A percentile compares a stretch with the other conserved stretches of the same genome.
Evolutionary conservation across 164 flowering plant species (phyloP).

Genomic region (Aristolochia californica): DNA sequence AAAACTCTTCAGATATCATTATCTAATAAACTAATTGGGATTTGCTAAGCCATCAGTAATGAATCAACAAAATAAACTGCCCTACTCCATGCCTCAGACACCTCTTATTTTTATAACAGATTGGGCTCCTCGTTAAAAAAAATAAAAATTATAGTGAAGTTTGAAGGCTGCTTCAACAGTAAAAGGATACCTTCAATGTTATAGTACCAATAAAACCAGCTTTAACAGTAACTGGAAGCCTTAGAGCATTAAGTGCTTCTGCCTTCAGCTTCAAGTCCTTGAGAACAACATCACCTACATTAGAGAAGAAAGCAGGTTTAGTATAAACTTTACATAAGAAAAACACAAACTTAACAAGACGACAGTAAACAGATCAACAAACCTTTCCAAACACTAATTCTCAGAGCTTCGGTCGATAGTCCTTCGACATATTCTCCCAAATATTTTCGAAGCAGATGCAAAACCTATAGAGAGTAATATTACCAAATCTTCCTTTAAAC

Average conservation of each 20-base stretch:
- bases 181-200: slow-evolving; percentile 64
- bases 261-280: slow-evolving; percentile 92
- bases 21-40: too few relatives aligned
- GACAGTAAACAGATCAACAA: background rate
- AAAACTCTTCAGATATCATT: too few relatives aligned
- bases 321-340: background rate
- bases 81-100: too few relatives aligned
- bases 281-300: slow-evolving; percentile 89
- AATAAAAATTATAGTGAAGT: too few relatives aligned
- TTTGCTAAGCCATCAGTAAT: too few relatives aligned
- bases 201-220: slow-evolving; percentile 96
- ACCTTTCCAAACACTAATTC: slow-evolving; percentile 99
- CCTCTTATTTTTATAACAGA: too few relatives aligned
- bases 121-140: too few relatives aligned
- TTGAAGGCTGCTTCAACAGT: too few relatives aligned
- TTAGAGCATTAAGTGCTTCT: slow-evolving; percentile 84
- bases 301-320: background rate
- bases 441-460: slow-evolving; percentile 89
- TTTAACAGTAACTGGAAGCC: slow-evolving; percentile 89
- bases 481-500: background rate
- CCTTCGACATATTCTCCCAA: slow-evolving; percentile 98
- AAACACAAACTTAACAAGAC: background rate
- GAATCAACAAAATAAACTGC: too few relatives aligned
- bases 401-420: slow-evolving; percentile 79
- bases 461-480: slow-evolving; percentile 39